Conservation (phyloP, 2,329 filamentous ascomycete species). For the Myriosclerotinia scirpicola region DNA sequence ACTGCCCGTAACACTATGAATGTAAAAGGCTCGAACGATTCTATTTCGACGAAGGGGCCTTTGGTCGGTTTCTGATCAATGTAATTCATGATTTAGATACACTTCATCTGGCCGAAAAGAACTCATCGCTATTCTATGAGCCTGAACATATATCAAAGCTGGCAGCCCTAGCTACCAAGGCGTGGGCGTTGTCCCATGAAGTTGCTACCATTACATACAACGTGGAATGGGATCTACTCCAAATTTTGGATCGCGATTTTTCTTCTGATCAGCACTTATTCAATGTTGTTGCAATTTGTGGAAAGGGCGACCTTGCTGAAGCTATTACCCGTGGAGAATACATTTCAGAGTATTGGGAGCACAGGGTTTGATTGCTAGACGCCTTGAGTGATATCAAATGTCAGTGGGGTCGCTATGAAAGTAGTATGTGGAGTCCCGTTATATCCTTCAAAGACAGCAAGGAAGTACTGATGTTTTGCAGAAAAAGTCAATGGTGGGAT, state of each 20-base stretch:
- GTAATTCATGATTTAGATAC: neutral
- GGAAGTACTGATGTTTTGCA: neutral
- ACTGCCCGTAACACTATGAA: neutral
- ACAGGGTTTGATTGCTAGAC: neutral
- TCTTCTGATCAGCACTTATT: neutral
- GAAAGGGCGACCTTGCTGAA: neutral
- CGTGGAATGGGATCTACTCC: neutral
- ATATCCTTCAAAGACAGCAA: neutral
- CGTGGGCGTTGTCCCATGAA: neutral
- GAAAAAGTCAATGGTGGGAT: neutral
- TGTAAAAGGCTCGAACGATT: neutral
- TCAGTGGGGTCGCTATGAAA: neutral
- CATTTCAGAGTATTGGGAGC: neutral
- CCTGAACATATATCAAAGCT: neutral
- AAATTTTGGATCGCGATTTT: slow-evolving; percentile 1
- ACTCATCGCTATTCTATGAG: neutral
- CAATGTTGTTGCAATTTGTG: neutral
- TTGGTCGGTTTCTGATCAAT: neutral
- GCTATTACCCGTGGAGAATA: neutral
- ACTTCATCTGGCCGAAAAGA: neutral
- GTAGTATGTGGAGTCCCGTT: neutral
- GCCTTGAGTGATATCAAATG: neutral
- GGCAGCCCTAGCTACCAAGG: neutral
- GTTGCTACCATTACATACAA: neutral
- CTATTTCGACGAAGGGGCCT: neutral